phyloP scores from a whole-genome alignment of 768 basidiomycete species.

The Hericium coralloides region DNA sequence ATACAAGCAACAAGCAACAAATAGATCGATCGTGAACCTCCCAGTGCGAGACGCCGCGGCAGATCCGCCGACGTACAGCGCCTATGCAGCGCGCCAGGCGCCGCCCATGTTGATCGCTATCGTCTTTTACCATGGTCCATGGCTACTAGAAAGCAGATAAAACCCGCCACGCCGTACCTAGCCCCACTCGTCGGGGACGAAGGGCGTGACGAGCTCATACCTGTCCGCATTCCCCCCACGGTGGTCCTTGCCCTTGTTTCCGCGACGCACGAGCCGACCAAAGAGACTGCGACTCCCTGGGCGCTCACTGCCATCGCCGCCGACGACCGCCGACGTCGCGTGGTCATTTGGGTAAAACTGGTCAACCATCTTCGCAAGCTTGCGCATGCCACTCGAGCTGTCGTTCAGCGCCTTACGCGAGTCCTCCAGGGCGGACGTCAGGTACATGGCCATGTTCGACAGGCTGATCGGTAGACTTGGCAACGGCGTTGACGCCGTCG shows the following conservation, averaged over 20 bases:
- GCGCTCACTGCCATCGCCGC: constrained; percentile 34
- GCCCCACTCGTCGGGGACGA: constrained; percentile 70
- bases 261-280: constrained; percentile 43
- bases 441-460: constrained; percentile 67
- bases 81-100: no score
- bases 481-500: constrained; percentile 47
- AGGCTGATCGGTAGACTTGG: constrained; percentile 69
- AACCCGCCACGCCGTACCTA: constrained; percentile 13
- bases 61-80: no score
- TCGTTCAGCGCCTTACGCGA: constrained; percentile 56
- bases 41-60: no score
- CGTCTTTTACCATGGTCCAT: no score
- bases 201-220: constrained; percentile 77
- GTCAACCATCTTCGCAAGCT: constrained; percentile 63
- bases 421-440: constrained; percentile 61
- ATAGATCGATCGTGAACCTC: neutral
- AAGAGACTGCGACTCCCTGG: constrained; percentile 38
- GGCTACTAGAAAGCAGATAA: no score
- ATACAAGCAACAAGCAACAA: neutral
- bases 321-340: constrained; percentile 22
- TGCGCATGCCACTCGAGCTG: constrained; percentile 49
- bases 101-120: no score
- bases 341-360: constrained; percentile 50
- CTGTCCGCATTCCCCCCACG: constrained; percentile 66
- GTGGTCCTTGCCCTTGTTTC: constrained; percentile 29